These are phyloP conservation scores for Vigna trinervia DNA, from an alignment of 306 rosid species.

Conservation along the genomic window DNA sequence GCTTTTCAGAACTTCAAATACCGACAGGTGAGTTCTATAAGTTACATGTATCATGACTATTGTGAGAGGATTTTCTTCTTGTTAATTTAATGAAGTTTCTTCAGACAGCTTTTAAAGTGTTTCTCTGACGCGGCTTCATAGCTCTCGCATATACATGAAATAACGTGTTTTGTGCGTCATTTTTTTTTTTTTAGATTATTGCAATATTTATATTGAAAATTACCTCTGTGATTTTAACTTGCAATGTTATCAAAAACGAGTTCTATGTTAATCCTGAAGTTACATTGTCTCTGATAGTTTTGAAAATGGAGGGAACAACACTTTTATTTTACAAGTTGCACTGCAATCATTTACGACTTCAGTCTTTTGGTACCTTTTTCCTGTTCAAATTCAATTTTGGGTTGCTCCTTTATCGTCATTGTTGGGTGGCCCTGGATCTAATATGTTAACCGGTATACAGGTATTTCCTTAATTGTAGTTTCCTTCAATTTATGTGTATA, in stretches of 20 bases:
- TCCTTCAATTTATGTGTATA: constrained; percentile 34
- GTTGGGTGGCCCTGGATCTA: background rate
- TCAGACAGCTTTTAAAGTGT: background rate
- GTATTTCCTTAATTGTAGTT: constrained; percentile 2
- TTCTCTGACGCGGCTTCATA: background rate
- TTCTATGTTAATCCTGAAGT: background rate
- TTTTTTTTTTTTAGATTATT: background rate
- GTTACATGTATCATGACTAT: constrained; percentile 1
- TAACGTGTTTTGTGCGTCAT: background rate
- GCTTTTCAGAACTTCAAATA: constrained; percentile 85
- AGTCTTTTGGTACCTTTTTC: constrained; percentile 13
- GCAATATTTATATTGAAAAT: background rate
- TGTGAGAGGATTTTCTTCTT: constrained; percentile 25
- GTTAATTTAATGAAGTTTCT: constrained; percentile 5
- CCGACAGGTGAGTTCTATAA: constrained; percentile 66
- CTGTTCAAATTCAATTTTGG: constrained; percentile 4
- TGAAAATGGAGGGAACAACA: background rate
- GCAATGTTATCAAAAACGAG: background rate
- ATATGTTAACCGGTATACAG: constrained; percentile 17
- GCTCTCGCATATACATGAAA: constrained; percentile 10
- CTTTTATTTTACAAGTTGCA: background rate
- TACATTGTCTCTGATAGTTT: background rate
- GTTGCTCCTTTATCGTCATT: constrained; percentile 9
- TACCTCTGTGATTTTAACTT: background rate
- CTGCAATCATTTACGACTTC: constrained; percentile 19